Evolutionary conservation across 352 stramenopile species (phyloP).

Genomic region (Lagenidium giganteum): DNA sequence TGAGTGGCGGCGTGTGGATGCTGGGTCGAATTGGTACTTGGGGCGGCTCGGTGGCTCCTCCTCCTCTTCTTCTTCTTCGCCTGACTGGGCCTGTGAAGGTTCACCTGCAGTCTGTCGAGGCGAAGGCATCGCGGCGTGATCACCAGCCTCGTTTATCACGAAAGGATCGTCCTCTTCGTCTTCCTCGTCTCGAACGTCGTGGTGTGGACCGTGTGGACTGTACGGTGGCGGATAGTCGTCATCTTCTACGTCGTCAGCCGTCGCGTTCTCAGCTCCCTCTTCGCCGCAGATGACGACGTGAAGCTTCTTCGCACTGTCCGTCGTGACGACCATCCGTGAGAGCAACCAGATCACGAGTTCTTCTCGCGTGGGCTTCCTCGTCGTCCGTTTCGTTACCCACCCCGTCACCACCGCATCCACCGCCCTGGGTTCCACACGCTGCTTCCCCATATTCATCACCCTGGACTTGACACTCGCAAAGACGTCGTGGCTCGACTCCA

Average conservation of each 20-base stretch:
- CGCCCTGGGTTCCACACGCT: slow-evolving; percentile 1
- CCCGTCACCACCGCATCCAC: slow-evolving; percentile 35
- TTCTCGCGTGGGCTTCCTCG: slow-evolving; percentile 27
- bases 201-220: not conserved
- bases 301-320: slow-evolving; percentile 1
- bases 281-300: slow-evolving; percentile 10
- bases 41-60: not conserved
- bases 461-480: slow-evolving; percentile 5
- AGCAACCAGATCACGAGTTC: slow-evolving; percentile 57
- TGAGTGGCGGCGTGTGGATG: slow-evolving; percentile 10
- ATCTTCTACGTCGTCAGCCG: not conserved
- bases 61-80: slow-evolving; percentile 1
- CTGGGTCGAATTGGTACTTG: slow-evolving; percentile 26
- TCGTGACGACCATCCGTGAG: slow-evolving; percentile 32
- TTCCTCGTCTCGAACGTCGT: not conserved
- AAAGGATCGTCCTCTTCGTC: slow-evolving; percentile 1
- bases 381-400: slow-evolving; percentile 19
- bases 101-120: not conserved
- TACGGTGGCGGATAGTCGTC: not conserved
- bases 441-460: not conserved
- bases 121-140: not conserved
- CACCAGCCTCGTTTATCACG: not conserved
- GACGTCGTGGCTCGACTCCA: not conserved
- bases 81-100: not conserved
- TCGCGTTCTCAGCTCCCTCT: not conserved